phyloP scores from a whole-genome alignment of 352 stramenopile genomes.

The Blastocystis sp. region DNA sequence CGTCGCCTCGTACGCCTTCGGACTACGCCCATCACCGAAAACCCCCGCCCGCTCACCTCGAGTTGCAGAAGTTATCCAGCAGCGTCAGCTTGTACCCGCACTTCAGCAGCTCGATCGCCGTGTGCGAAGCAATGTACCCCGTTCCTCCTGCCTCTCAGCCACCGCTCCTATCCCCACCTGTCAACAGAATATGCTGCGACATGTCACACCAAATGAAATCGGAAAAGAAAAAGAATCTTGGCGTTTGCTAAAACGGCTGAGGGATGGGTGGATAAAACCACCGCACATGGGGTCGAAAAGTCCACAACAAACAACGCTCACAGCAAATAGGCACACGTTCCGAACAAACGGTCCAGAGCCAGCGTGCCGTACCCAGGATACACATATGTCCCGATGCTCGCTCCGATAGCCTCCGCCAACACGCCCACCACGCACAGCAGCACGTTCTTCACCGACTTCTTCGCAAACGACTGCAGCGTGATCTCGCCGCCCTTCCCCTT shows the following conservation, averaged over 20 bases:
- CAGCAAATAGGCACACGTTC: not conserved
- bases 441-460: constrained; percentile 12
- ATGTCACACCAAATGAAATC: constrained; percentile 16
- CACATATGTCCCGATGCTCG: constrained; percentile 1
- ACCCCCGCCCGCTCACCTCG: constrained; percentile 31
- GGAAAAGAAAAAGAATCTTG: constrained; percentile 19
- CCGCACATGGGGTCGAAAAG: not conserved
- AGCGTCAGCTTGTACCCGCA: constrained; percentile 81
- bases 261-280: not conserved
- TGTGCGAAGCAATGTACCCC: constrained; percentile 86
- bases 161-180: not conserved
- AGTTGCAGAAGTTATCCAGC: constrained; percentile 84
- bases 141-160: constrained; percentile 75
- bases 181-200: constrained; percentile 58
- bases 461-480: not conserved
- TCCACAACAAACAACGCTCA: constrained; percentile 39
- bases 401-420: constrained; percentile 12
- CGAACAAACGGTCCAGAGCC: not conserved
- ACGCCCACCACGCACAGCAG: not conserved
- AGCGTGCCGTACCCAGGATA: constrained; percentile 4
- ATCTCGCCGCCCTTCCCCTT: not conserved
- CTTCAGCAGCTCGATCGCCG: constrained; percentile 80
- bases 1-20: constrained; percentile 74
- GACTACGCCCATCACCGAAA: constrained; percentile 72
- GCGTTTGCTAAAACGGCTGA: not conserved